Evolutionary conservation across 2,329 filamentous ascomycete species (phyloP).

Genomic region (Neonectria hederae): DNA sequence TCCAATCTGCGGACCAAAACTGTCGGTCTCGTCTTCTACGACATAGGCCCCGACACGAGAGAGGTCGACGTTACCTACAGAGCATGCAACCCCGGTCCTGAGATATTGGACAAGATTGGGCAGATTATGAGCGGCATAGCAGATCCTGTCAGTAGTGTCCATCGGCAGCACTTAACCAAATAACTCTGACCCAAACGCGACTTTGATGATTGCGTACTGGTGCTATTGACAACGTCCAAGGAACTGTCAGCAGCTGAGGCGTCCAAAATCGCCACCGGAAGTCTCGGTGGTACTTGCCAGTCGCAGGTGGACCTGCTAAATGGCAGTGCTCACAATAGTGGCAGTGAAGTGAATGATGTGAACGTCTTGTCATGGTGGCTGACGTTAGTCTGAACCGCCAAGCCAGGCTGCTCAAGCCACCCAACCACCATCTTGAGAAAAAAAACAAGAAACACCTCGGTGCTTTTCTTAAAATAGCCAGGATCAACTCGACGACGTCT

Average conservation of each 20-base stretch:
- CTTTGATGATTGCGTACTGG: background rate
- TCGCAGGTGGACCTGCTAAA: background rate
- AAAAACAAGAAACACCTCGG: background rate
- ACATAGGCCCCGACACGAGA: slow-evolving; percentile 30
- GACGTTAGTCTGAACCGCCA: background rate
- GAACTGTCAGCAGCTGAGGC: background rate
- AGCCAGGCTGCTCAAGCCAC: background rate
- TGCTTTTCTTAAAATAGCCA: background rate
- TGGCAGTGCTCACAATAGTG: background rate
- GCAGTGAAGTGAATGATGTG: background rate
- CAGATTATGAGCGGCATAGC: slow-evolving; percentile 27
- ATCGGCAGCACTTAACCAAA: slow-evolving; percentile 10
- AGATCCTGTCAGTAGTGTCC: slow-evolving; percentile 4
- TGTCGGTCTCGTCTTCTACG: slow-evolving; percentile 39
- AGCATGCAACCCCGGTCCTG: slow-evolving; percentile 32
- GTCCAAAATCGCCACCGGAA: background rate
- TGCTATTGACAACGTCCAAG: background rate
- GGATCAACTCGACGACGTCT: background rate
- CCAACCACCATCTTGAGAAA: background rate
- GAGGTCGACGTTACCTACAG: slow-evolving; percentile 25
- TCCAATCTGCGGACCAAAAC: slow-evolving; percentile 31
- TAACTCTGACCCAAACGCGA: background rate
- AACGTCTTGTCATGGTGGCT: background rate
- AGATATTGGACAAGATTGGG: slow-evolving; percentile 31
- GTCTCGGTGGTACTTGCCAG: background rate